Base-by-base conservation (phyloP, 2,329 filamentous ascomycete species). In the Tolypocladium guangdongense region DNA sequence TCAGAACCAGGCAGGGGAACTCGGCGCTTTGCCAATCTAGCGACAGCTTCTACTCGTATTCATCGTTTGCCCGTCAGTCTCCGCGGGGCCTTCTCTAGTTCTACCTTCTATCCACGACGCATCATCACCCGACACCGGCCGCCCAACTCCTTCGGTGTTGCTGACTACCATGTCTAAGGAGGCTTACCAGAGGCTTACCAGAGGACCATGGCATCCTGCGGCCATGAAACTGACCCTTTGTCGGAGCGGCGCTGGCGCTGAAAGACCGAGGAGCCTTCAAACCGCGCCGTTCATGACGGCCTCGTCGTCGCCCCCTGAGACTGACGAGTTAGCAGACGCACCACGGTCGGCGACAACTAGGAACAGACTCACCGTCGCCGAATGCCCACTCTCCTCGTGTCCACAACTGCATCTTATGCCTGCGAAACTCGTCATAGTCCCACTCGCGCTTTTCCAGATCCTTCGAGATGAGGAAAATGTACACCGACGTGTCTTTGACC, bases 381-480 rank as follows among this genome's bases (percentile, higher is more conserved):
- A 76, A 76, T 11, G 66, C 65, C 58, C 74, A 74, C 50, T 75
- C 75, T 33, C 72, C 73, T n/a, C 78, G 68, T 6, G 77, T 76
- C 80, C 79, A 83, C 4, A 63, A 54, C 53, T 66, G 66, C 71
- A 83, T 71, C 73, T 90, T 95, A 57, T 93, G 84, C 61, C 77
- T 75, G 56, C 86, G 82, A 66, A 96, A 97, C 57, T 87, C 82
- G 49, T 85, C 83, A 71, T 90, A 93, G 66, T 95, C 88, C 92
- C 92, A 97, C 67, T 96, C 90, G 24, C 73, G 69, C 35, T 80
- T 74, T 67, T 95, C 89, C 20, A 97, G 71, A 0, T 63, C 38
- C 0, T 68, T 59, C 18, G 71, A 66, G 1, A 72, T 57, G 46
- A 74, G 72, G 68, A 79, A 90, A 6, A 90, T 77, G 65, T 91